Percentiles rank a stretch among this genome's conserved stretches.
phyloP scores from a whole-genome alignment of 768 basidiomycete species.

The Leccinum aurantiacum region DNA sequence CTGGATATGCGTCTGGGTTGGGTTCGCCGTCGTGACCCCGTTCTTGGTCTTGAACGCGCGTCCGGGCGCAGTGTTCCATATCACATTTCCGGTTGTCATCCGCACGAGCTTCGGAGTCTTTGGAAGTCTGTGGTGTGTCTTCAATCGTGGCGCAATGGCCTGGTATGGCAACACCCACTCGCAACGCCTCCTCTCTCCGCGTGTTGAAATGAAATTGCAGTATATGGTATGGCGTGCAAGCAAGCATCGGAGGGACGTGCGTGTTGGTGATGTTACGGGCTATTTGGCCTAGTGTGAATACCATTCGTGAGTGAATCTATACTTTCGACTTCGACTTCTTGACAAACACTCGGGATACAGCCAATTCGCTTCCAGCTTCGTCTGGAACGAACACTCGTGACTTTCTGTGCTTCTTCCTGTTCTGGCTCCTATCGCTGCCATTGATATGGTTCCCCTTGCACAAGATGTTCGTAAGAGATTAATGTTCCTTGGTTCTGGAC shows the following conservation, averaged over 20 bases:
- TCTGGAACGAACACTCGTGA: conserved; percentile 75
- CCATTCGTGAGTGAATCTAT: conserved; percentile 50
- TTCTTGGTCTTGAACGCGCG: conserved; percentile 78
- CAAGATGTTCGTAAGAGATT: conserved; percentile 54
- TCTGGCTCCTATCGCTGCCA: conserved; percentile 79
- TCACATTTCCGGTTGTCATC: conserved; percentile 74
- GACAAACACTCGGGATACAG: conserved; percentile 32
- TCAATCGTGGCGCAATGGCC: conserved; percentile 72
- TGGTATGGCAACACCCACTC: conserved; percentile 46
- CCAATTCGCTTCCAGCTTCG: conserved; percentile 69
- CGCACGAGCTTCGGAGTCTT: conserved; percentile 78
- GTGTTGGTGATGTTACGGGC: conserved; percentile 71
- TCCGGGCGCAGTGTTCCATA: conserved; percentile 73
- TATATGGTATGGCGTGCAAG: conserved; percentile 78
- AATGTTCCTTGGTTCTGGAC: conserved; percentile 3
- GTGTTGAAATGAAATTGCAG: conserved; percentile 33
- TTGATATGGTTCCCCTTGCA: conserved; percentile 84
- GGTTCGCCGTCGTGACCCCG: conserved; percentile 57
- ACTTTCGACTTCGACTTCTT: conserved; percentile 6
- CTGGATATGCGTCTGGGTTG: conserved; percentile 77
- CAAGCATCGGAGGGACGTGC: conserved; percentile 81
- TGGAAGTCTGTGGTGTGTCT: conserved; percentile 77
- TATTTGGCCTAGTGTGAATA: conserved; percentile 73
- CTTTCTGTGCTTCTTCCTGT: conserved; percentile 83
- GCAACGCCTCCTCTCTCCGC: conserved; percentile 19